Evolutionary conservation across 2,329 filamentous ascomycete genomes (phyloP), one percentile per base, ranked within the genome.

Genomic region (Calonectria honghensis): DNA sequence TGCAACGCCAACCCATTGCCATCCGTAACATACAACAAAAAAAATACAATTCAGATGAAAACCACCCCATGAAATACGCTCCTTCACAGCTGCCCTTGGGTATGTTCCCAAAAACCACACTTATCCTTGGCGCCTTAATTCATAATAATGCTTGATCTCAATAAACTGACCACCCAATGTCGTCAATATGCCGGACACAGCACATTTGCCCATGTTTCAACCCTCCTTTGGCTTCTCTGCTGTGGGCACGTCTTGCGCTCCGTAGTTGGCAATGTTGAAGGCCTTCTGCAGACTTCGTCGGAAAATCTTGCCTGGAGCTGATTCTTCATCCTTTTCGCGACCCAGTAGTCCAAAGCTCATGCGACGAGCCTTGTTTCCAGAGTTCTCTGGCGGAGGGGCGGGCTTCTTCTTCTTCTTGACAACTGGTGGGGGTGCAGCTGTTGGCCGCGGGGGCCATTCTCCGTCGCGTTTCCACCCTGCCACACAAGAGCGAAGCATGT

Each of bases 391-490:
- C 2, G 73, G 37, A 4, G 77, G 72, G 4, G 74, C 66, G 1
- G 78, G 70, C 37, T 79, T 79, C 80, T 83, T 70, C 82, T 84
- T 88, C 78, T 85, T 88, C 50, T 85, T 85, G 14, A 84, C 81
- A 4, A 83, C 84, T 5, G 86, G 81, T 14, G 78, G 45, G 78
- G 84, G 74, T 78, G 85, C 71, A 86, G 76, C 88, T 83, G 81
- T 90, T 87, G 59, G 88, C 79, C 61, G 89, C 81, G 24, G 95
- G 6, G 96, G 96, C 96, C 96, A 98, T 84, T 98, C 95, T 20
- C 96, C 96, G 80, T 97, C 95, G 51, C 95, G 90, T 84, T 97
- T 98, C 96, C 96, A 98, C 54, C 96, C 96, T 35, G 94, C 90
- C 0, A 98, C 96, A 77, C 96, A 94, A 16, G 95, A 92, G 13